Evolutionary conservation across 2,329 filamentous ascomycete genomes (phyloP).

Genomic region (Acrodontium crateriforme): DNA sequence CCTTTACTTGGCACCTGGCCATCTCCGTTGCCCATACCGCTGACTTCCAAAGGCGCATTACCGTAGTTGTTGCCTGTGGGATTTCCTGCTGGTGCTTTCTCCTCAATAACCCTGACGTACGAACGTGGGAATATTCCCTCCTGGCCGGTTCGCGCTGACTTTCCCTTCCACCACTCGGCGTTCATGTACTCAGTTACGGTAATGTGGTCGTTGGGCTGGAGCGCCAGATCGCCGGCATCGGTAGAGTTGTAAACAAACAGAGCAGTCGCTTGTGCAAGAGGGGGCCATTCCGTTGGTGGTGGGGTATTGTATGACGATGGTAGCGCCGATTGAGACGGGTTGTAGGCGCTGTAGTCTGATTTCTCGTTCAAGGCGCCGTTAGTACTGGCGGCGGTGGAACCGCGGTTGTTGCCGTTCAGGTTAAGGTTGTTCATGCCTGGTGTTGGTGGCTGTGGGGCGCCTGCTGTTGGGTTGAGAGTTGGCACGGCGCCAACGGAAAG

Average conservation of each 20-base stretch:
- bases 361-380: slow-evolving; percentile 22
- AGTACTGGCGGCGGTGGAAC: too few relatives aligned
- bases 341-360: slow-evolving; percentile 20
- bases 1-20: slow-evolving; percentile 47
- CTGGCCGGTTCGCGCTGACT: slow-evolving; percentile 64
- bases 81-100: slow-evolving; percentile 37
- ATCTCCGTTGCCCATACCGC: slow-evolving; percentile 32
- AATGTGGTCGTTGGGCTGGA: slow-evolving; percentile 69
- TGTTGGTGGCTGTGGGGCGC: slow-evolving; percentile 12
- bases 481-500: slow-evolving; percentile 24
- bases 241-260: slow-evolving; percentile 71
- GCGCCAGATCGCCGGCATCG: slow-evolving; percentile 67
- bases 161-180: slow-evolving; percentile 90
- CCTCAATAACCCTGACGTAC: slow-evolving; percentile 63
- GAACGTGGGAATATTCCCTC: slow-evolving; percentile 93
- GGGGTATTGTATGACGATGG: slow-evolving; percentile 40
- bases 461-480: slow-evolving; percentile 12
- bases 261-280: slow-evolving; percentile 62
- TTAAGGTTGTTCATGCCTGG: slow-evolving; percentile 20
- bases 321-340: slow-evolving; percentile 31
- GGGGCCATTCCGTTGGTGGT: slow-evolving; percentile 32
- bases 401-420: slow-evolving; percentile 18
- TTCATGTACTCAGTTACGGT: slow-evolving; percentile 87
- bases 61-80: slow-evolving; percentile 31
- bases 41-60: slow-evolving; percentile 65